These are phyloP conservation scores for Cystobasidium slooffiae DNA, from an alignment of 1,284 basidiomycete genomes.

Conservation along the genomic window DNA sequence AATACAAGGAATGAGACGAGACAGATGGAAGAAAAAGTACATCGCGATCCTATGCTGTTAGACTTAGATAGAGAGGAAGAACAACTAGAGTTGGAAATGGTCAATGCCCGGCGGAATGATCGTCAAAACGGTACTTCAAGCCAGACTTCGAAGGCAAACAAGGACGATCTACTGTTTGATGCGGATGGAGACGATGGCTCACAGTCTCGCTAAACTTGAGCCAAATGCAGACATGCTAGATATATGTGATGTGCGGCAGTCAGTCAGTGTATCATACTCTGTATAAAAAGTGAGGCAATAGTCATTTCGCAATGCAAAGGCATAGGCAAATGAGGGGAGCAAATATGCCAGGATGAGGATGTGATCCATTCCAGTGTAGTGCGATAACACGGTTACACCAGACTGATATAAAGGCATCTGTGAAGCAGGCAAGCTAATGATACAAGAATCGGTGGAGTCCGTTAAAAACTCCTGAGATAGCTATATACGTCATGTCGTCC, in stretches of 20 bases:
- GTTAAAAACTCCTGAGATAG: no score
- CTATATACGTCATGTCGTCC: no score
- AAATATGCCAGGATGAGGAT: no score
- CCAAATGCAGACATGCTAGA: not conserved
- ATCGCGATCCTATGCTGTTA: constrained; percentile 37
- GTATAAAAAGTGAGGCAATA: not conserved
- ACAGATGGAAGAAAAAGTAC: constrained; percentile 28
- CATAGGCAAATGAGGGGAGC: no score
- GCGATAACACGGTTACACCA: no score
- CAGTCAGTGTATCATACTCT: not conserved
- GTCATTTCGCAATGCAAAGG: not conserved
- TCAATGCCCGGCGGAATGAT: not conserved
- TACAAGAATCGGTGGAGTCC: no score
- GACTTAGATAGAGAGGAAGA: constrained; percentile 36
- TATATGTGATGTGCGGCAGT: not conserved
- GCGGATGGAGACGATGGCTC: constrained; percentile 1
- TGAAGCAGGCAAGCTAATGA: no score
- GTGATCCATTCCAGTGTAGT: no score
- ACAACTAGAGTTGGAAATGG: constrained; percentile 27
- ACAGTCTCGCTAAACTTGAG: not conserved
- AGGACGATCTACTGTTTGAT: constrained; percentile 17
- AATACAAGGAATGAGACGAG: not conserved
- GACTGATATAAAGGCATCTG: no score
- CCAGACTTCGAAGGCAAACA: not conserved
- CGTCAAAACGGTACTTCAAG: not conserved